Evolutionary conservation across 208 protist species (phyloP), one percentile per base, ranked within the genome.

Genomic region (Leptomonas pyrrhocoris): DNA sequence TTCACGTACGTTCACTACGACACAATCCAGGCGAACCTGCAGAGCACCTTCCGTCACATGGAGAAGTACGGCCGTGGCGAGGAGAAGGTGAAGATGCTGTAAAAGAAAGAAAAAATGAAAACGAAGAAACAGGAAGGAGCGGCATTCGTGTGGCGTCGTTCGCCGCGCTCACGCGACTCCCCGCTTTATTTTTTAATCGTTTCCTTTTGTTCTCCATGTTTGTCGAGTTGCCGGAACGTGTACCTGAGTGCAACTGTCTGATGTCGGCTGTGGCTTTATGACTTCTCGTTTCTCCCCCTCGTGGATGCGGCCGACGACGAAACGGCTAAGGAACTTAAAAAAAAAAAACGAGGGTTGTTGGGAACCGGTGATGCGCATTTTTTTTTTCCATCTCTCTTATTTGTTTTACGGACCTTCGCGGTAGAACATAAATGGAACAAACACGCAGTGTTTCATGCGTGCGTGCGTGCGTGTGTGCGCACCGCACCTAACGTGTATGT

Each of bases 1-100:
- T 83, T 93, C 55, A 68, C 57, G 15, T 96, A 96, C 73, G 54
- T 78, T 12, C 79, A 90, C 66, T 93, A 89, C 75, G 66, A 88
- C 27, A 90, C 88, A 16, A 77, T 95, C 46, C 69, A 79, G 73
- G 88, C 88, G 58, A 94, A 94, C 58, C 42, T 85, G 23, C 6
- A 71, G 38, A 91, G 85, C 68, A 89, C 85, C 21, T 80, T 91
- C 25, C 61, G 73, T 1, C 88, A 94, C 67, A 77, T 94, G 73
- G 74, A 81, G 65, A 55, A 74, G 58, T 89, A 83, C 64, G 88
- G 88, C 28, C 75, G 79, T 31, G 84, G 84, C 3, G 34, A 59
- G 45, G 86, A 91, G 49, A 79, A 84, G 72, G 55, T 57, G 60
- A 72, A 68, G 34, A 23, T 45, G 18, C 65, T 63, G 27, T 72